Percentiles rank a stretch among this genome's conserved stretches.
Conservation (phyloP, 1,284 basidiomycete genomes). For the Cryptococcus sp. region DNA sequence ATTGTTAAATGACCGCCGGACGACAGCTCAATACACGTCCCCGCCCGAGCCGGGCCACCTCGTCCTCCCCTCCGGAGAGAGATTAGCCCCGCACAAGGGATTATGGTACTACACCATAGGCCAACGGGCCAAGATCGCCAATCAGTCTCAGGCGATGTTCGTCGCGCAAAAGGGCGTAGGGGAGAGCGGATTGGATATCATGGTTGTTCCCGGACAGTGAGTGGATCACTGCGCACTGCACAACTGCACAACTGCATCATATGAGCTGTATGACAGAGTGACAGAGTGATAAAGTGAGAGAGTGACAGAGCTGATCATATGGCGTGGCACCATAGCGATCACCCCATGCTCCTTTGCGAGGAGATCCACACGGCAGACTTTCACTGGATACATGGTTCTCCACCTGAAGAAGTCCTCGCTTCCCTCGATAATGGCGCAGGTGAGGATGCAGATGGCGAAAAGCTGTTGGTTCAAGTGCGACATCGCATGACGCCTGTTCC, state of each 20-base stretch:
- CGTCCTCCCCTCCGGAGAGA: conserved; percentile 62
- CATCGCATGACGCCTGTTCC: conserved; percentile 65
- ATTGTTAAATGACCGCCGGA: no score
- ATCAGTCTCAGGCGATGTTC: conserved; percentile 67
- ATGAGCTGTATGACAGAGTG: no score
- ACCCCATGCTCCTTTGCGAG: conserved; percentile 65
- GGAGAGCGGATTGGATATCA: conserved; percentile 62
- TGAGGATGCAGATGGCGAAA: conserved; percentile 55
- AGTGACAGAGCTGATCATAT: background rate
- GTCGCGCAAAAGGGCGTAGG: conserved; percentile 71
- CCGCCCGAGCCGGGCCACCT: conserved; percentile 64
- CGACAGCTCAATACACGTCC: conserved; percentile 72
- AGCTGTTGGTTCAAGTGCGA: conserved; percentile 63
- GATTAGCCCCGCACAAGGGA: conserved; percentile 69
- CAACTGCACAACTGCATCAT: no score
- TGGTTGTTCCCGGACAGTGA: conserved; percentile 74
- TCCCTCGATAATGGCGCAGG: conserved; percentile 43
- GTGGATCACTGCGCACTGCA: conserved; percentile 39
- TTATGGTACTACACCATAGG: conserved; percentile 90
- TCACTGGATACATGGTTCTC: conserved; percentile 68
- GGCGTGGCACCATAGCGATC: conserved; percentile 56
- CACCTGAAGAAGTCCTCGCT: conserved; percentile 54
- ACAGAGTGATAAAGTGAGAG: background rate
- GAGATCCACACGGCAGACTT: conserved; percentile 61
- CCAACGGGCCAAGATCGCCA: conserved; percentile 68